These are phyloP conservation scores for Aureoboletus auriporus DNA, from an alignment of 768 basidiomycete species.

Conservation along the genomic window DNA sequence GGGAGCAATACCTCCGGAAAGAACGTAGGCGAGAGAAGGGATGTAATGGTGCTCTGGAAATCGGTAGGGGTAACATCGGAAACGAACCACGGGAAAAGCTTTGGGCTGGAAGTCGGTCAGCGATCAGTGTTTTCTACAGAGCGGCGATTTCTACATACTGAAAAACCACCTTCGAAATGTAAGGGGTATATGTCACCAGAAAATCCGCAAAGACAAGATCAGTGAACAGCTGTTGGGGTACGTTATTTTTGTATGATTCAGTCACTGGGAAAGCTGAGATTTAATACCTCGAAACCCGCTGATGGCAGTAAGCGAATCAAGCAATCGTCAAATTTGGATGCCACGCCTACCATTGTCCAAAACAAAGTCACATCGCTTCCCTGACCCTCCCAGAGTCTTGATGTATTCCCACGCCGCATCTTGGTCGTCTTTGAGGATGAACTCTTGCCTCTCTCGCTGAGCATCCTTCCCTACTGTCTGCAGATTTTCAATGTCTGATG, in stretches of 20 bases:
- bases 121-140: conserved; percentile 7
- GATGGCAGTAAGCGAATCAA: conserved; percentile 2
- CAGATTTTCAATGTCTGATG: conserved; percentile 75
- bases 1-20: conserved; percentile 34
- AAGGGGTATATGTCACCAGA: conserved; percentile 83
- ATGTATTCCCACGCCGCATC: conserved; percentile 70
- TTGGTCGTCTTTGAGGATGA: conserved; percentile 84
- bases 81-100: conserved; percentile 96
- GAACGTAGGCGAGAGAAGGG: conserved; percentile 59
- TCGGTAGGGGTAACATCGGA: conserved; percentile 90
- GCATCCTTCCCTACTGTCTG: conserved; percentile 83
- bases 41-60: conserved; percentile 56
- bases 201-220: conserved; percentile 94
- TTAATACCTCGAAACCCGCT: conserved; percentile 87
- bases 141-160: conserved; percentile 55
- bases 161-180: conserved; percentile 78
- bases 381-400: conserved; percentile 43
- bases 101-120: conserved; percentile 54
- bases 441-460: conserved; percentile 68
- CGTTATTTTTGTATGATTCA: background rate
- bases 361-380: conserved; percentile 70
- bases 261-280: background rate
- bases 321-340: background rate
- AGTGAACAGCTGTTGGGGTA: conserved; percentile 69
- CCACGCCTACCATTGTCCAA: conserved; percentile 76